Base-by-base conservation (phyloP, 805 yeast genomes). In the Blastobotrys americana region DNA sequence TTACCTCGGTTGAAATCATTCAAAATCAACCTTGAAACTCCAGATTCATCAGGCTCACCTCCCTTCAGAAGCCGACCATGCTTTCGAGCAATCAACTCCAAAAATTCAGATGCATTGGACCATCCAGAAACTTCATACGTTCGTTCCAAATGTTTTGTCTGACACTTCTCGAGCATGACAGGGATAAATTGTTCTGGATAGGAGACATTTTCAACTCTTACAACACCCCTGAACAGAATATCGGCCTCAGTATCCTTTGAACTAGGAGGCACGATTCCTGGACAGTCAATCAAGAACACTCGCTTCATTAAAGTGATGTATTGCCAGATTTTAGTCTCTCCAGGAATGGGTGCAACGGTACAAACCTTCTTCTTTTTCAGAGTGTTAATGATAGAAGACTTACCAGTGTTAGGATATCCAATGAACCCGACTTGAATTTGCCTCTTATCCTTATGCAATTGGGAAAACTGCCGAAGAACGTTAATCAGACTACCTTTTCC, bases 241-340 rank as follows among this genome's bases (percentile, higher is more conserved):
- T 90, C 97, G 21, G 95, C 80, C 62, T 87, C 95, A 1, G 90
- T 67, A 63, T 93, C 98, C 58, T 81, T 87, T 22, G 80, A 63
- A 15, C 94, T 84, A 21, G 98, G 98, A 6, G 98, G 98, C 17
- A 90, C 98, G 60, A 90, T 90, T 68, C 98, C 98, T 2, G 98
- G 98, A 72, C 98, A 93, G 68, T 90, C 98, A 58, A 90, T 93
- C 57, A 90, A 71, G 67, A 89, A 90, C 42, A 90, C 90, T 54
- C 90, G 77, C 73, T 90, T 90, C 97, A 93, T 90, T 57, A 90
- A 72, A 3, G 98, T 89, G 58, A 90, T 89, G 70, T 90, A 90
- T 71, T 90, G 98, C 98, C 98, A 90, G 37, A 90, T 97, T 67
- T 90, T 90, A 28, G 98, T 90, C 64, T 90, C 98, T 64, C 98